These are phyloP conservation scores for Sugiyamaella lignohabitans DNA, from an alignment of 805 yeast genomes.

Conservation along the genomic window DNA sequence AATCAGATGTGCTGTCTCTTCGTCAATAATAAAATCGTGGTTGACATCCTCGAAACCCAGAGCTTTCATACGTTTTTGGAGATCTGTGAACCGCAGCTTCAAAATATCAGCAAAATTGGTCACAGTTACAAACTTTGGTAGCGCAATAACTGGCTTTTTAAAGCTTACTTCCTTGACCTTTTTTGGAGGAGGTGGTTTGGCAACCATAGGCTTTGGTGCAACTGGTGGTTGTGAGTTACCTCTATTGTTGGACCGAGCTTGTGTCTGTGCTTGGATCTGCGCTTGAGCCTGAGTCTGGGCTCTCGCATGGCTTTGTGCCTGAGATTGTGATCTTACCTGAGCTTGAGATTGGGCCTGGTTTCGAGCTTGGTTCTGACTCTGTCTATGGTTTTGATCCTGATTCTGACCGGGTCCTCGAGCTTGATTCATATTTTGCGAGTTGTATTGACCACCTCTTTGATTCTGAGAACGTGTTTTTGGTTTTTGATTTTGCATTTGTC, in stretches of 20 bases:
- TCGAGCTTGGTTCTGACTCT: neutral
- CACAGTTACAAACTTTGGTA: conserved; percentile 76
- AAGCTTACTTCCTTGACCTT: neutral
- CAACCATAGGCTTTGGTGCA: neutral
- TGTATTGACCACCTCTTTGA: neutral
- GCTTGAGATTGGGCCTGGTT: neutral
- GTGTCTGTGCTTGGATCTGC: no score
- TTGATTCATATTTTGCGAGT: neutral
- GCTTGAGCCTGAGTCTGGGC: neutral
- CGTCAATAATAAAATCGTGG: conserved; percentile 74
- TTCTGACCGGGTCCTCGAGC: neutral
- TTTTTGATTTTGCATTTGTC: neutral
- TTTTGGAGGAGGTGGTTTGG: neutral
- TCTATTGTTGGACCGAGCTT: no score
- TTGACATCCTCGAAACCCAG: conserved; percentile 68
- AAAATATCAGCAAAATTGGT: conserved; percentile 70
- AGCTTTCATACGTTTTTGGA: conserved; percentile 50
- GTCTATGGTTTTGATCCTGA: neutral
- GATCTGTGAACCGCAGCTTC: conserved; percentile 53
- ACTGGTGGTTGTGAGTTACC: no score
- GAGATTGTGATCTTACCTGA: neutral
- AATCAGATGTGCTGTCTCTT: conserved; percentile 76
- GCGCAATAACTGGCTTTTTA: conserved; percentile 17
- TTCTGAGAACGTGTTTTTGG: neutral
- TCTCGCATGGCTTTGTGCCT: neutral